Conservation (phyloP, 257 asterid species). For the Coffea canephora region DNA sequence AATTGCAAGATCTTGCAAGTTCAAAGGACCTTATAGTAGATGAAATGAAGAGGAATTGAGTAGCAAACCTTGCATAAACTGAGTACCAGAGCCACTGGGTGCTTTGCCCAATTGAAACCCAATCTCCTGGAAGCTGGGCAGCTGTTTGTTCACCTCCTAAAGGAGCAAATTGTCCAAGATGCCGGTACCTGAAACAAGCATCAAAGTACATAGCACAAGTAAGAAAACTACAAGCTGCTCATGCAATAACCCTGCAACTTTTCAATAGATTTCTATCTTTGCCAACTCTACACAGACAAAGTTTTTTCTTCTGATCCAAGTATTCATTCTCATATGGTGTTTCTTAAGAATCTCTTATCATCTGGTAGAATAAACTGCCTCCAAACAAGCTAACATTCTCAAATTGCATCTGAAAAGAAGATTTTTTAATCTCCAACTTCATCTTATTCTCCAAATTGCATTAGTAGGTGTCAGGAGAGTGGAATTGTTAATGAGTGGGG, state of each 20-base stretch:
- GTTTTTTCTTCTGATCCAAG: not conserved
- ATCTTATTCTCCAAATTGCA: not conserved
- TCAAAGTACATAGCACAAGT: not conserved
- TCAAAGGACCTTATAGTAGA: not conserved
- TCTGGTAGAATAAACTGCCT: not conserved
- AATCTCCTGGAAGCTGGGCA: conserved; percentile 97
- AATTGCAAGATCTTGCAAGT: not conserved
- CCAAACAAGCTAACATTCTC: not conserved
- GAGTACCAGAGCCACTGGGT: conserved; percentile 99
- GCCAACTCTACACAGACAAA: too few relatives aligned
- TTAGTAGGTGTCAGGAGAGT: not conserved
- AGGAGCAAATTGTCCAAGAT: conserved; percentile 96
- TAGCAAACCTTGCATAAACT: conserved; percentile 75
- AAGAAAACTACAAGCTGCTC: not conserved
- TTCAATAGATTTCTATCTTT: not conserved
- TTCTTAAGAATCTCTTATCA: not conserved
- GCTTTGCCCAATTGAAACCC: conserved; percentile 95
- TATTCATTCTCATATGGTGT: not conserved
- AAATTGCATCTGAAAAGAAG: not conserved
- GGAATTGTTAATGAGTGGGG: not conserved
- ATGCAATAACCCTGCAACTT: not conserved
- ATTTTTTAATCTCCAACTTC: not conserved
- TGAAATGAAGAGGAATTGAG: not conserved
- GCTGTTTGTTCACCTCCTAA: conserved; percentile 98
- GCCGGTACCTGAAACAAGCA: conserved; percentile 65